Conservation (phyloP, 169 alveolate genomes). For the Cryptosporidium viatorum region DNA sequence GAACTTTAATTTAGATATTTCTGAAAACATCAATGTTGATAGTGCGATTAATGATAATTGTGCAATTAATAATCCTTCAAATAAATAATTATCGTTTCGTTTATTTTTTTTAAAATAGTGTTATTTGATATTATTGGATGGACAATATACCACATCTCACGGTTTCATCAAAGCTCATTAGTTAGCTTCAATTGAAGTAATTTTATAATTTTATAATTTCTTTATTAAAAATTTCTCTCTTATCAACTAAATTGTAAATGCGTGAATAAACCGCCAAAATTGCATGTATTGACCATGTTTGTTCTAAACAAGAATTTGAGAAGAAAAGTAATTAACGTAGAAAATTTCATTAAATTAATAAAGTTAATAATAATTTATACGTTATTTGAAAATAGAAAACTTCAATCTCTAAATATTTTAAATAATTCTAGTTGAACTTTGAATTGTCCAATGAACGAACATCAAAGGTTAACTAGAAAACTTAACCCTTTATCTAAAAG, state of each 20-base stretch:
- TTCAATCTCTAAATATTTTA: too few relatives aligned
- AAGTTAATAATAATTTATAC: background rate
- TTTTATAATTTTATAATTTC: background rate
- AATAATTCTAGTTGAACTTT: background rate
- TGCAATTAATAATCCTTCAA: background rate
- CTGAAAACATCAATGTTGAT: background rate
- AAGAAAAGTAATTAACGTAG: background rate
- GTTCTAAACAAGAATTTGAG: background rate
- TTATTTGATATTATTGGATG: background rate
- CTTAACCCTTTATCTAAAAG: constrained; percentile 30
- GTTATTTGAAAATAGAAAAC: too few relatives aligned
- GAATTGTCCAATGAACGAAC: constrained; percentile 2
- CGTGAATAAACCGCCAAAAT: constrained; percentile 44
- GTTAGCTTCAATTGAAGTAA: background rate
- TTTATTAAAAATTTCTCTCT: background rate
- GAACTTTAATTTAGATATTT: background rate
- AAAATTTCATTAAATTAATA: background rate
- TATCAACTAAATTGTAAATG: background rate
- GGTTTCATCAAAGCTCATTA: background rate
- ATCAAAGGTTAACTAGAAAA: constrained; percentile 1
- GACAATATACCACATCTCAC: background rate
- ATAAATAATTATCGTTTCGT: background rate
- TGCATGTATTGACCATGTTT: constrained; percentile 31
- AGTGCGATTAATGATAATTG: background rate
- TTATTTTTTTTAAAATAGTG: background rate